These are phyloP conservation scores for Colletotrichum cereale DNA, from an alignment of 2,329 filamentous ascomycete genomes.

Conservation along the genomic window DNA sequence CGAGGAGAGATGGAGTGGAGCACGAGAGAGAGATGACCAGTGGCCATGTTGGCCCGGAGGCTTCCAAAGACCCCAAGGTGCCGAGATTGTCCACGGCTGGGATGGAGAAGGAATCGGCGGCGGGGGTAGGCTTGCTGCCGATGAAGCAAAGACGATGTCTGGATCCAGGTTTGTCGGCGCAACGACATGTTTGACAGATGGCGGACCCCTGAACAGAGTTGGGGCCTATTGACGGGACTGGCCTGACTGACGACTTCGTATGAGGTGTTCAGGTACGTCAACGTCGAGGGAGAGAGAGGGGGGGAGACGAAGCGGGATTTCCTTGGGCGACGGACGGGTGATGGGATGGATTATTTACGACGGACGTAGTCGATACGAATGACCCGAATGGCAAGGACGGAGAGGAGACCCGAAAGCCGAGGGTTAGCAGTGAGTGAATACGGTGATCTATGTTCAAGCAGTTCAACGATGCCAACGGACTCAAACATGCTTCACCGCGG, in stretches of 20 bases:
- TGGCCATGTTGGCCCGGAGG: background rate
- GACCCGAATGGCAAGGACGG: no score
- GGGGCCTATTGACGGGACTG: constrained; percentile 1
- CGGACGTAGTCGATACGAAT: no score
- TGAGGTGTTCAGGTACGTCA: constrained; percentile 4
- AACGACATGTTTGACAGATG: constrained; percentile 13
- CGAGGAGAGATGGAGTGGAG: background rate
- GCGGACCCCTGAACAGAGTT: constrained; percentile 16
- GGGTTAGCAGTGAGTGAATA: background rate
- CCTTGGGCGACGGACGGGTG: background rate
- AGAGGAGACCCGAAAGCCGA: background rate
- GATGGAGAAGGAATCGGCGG: background rate
- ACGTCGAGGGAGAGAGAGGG: background rate
- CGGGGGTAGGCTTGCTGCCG: constrained; percentile 33
- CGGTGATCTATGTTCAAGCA: background rate
- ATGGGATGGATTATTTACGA: no score
- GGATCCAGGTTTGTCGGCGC: constrained; percentile 20
- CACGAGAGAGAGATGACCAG: background rate
- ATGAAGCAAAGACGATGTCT: constrained; percentile 9
- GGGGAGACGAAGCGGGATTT: background rate
- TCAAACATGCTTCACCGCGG: background rate
- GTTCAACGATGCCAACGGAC: background rate
- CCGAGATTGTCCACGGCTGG: constrained; percentile 8
- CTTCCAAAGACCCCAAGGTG: constrained; percentile 4
- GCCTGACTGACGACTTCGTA: constrained; percentile 22